phyloP scores from a whole-genome alignment of 148 eudicot species.

The Heliamphora exappendiculata region DNA sequence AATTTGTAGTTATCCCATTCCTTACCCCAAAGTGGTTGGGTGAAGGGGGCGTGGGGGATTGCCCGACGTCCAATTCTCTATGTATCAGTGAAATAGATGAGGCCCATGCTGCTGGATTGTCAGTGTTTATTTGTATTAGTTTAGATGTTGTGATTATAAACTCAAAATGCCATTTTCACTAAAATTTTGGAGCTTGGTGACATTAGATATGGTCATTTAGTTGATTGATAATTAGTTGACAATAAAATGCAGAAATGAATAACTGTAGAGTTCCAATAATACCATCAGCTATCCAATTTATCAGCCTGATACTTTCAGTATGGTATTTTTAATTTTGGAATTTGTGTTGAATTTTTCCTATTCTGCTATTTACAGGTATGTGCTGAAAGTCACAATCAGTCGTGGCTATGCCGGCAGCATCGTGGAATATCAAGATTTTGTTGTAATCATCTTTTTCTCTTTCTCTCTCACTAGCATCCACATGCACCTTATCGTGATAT shows the following conservation, averaged over 20 bases:
- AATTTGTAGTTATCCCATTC: background rate
- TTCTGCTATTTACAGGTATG: slow-evolving; percentile 55
- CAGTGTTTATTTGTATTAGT: too few relatives aligned
- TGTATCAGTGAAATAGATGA: too few relatives aligned
- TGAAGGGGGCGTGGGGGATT: too few relatives aligned
- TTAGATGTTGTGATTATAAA: background rate
- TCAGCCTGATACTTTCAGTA: background rate
- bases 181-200: background rate
- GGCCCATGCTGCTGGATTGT: too few relatives aligned
- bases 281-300: background rate
- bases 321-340: background rate
- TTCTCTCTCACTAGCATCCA: background rate
- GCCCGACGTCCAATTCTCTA: too few relatives aligned
- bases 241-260: background rate
- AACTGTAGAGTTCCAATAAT: background rate
- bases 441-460: background rate
- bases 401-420: slow-evolving; percentile 96
- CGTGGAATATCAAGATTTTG: slow-evolving; percentile 29
- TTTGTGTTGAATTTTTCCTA: background rate
- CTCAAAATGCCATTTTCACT: background rate
- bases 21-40: background rate
- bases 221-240: background rate
- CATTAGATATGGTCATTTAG: background rate
- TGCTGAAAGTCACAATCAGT: slow-evolving; percentile 83
- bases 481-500: background rate